These are phyloP conservation scores for Bisporella sp. DNA, from an alignment of 2,329 filamentous ascomycete genomes.

Conservation along the genomic window DNA sequence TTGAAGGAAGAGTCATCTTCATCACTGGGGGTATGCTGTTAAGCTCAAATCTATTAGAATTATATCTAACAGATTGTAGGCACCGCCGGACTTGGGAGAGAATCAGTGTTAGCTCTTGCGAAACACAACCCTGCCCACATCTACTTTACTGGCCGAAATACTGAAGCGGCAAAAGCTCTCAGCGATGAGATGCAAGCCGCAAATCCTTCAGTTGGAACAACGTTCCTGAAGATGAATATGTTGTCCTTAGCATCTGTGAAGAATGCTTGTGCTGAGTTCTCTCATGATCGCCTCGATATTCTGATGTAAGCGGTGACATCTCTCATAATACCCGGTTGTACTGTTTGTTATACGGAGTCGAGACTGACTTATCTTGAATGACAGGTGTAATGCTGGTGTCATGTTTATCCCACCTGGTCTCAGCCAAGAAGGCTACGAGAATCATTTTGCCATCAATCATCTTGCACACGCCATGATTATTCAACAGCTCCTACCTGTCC, in stretches of 20 bases:
- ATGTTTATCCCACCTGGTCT: conserved; percentile 32
- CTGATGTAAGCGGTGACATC: conserved; percentile 24
- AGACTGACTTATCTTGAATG: neutral
- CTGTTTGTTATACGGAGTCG: neutral
- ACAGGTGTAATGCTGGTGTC: conserved; percentile 35
- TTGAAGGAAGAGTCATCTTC: conserved; percentile 14
- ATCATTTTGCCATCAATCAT: conserved; percentile 42
- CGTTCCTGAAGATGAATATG: conserved; percentile 38
- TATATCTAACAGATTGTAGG: conserved; percentile 6
- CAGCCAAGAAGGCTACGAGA: conserved; percentile 39
- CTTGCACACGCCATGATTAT: conserved; percentile 39
- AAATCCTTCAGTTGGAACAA: conserved; percentile 17
- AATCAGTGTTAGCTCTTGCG: conserved; percentile 32
- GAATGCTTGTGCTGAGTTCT: conserved; percentile 31
- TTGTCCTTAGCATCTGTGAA: conserved; percentile 35
- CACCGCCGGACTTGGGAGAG: conserved; percentile 37
- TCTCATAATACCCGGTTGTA: neutral
- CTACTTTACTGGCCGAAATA: conserved; percentile 31
- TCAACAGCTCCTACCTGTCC: conserved; percentile 28
- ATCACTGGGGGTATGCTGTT: conserved; percentile 12
- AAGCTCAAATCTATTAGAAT: neutral
- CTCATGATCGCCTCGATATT: conserved; percentile 34
- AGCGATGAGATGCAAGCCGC: conserved; percentile 29
- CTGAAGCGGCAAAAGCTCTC: conserved; percentile 28
- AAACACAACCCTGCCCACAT: conserved; percentile 32